Evolutionary conservation across 2,329 filamentous ascomycete species (phyloP), one percentile per base, ranked within the genome.

Genomic region (Calonectria honghensis): DNA sequence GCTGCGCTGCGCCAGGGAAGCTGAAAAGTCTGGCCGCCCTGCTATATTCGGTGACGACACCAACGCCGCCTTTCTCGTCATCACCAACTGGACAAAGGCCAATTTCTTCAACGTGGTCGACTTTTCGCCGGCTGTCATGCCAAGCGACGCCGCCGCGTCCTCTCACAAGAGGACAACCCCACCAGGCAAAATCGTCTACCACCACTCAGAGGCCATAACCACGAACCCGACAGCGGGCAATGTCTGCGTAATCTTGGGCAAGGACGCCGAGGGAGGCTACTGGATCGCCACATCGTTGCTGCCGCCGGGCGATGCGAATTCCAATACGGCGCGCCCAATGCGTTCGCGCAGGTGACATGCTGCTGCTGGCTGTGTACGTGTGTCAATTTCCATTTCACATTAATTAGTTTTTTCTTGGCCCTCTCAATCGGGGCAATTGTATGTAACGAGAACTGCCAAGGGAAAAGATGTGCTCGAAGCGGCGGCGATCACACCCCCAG

Each of bases 21-120:
- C 37, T 1, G 35, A 37, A 11, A 37, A n/a, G 35, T 18, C 32
- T 14, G 35, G 57, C 16, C 59, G n/a, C 4, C 61, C 37, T 10
- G 35, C 37, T 11, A 29, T 67, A 29, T 63, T 37, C 35, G 68
- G 68, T 18, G 18, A 45, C 6, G n/a, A 24, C 16, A 9, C 68
- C 13, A 48, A 64, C 11, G 32, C 68, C 4, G 11, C 16, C 29
- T 41, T 59, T 9, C 59, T 66, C 3, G 29, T 72, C 29, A 50
- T 72, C 7, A 72, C 37, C 11, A 72, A 72, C 31, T 72, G 69
- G 69, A 72, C 69, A 7, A 66, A 51, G 31, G 63, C 69, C 61
- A 48, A 48, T 7, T 31, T 72, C 27, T 66, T 37, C 39, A 4
- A 39, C 6, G 20, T 31, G 10, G 39, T 59, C 4, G 61, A 67